Evolutionary conservation across 495 filamentous ascomycete genomes (phyloP), one percentile per base, ranked within the genome.

Genomic region (Trichoderma orchidacearum): DNA sequence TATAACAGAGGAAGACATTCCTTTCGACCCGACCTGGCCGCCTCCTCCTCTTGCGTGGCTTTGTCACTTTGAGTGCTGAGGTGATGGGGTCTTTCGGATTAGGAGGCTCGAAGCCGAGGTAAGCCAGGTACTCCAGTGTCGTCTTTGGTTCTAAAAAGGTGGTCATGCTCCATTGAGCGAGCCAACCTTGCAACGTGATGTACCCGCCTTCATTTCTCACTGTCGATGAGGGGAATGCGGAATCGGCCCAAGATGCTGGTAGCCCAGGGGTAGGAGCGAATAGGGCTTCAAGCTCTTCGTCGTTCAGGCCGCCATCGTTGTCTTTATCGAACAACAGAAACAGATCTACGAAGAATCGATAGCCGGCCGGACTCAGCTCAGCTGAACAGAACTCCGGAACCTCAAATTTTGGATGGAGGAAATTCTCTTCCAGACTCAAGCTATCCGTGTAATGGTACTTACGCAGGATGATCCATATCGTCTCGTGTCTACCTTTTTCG

Each of bases 161-260:
- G 0, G 94, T 98, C 93, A 98, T 98, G 69, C 90, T 95, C 93
- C 93, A 98, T 61, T 98, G 93, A 4, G 93, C 94, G 17, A 98
- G 79, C 93, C 93, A 98, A 4, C 93, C 93, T 68, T 98, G 93
- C 2, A 97, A 78, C 3, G 93, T 98, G 60, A 98, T 90, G 69
- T 96, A 80, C 1, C 92, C 91, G 9, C 90, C 89, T 70, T 98
- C 93, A 66, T 95, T 96, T 32, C 89, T 85, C 15, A 97, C 90
- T 12, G 94, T 95, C 3, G 87, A 94, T 3, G 88, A 92, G 6
- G 93, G 94, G 65, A 98, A 98, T 5, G 75, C 80, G 13, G 85
- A 85, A 55, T 93, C 90, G 0, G 82, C 72, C 93, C 93, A 98
- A 0, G 85, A 90, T 4, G 78, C 65, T 1, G 93, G 93, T 7